A percentile compares a stretch with the other conserved stretches of the same genome.
Evolutionary conservation across 106 monocot species (phyloP).

Genomic region (Triglochin maritima): DNA sequence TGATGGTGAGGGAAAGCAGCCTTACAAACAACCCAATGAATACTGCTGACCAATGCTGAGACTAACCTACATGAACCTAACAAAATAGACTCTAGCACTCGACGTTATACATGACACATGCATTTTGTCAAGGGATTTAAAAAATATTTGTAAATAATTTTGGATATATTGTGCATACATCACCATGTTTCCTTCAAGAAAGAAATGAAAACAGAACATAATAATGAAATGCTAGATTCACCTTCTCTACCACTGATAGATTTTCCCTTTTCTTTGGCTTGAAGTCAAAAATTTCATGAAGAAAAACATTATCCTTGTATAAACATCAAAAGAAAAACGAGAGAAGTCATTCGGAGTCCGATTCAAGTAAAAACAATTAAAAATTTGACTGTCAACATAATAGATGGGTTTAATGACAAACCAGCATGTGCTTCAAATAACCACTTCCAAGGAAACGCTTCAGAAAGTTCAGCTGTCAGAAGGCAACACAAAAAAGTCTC

Average conservation of each 20-base stretch:
- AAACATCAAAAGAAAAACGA: background rate
- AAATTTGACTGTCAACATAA: background rate
- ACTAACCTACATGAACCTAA: too few relatives aligned
- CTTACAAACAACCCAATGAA: too few relatives aligned
- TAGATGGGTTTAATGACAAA: slow-evolving; percentile 7
- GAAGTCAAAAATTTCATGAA: slow-evolving; percentile 78
- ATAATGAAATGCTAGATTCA: slow-evolving; percentile 2
- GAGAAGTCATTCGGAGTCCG: too few relatives aligned
- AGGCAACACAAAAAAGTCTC: background rate
- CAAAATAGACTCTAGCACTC: too few relatives aligned
- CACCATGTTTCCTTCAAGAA: too few relatives aligned
- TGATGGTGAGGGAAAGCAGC: too few relatives aligned
- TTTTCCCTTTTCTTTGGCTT: slow-evolving; percentile 35
- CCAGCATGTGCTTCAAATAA: slow-evolving; percentile 91
- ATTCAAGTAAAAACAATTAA: background rate
- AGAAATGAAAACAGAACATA: too few relatives aligned
- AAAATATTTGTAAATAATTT: too few relatives aligned
- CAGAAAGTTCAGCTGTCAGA: slow-evolving; percentile 75
- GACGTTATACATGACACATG: too few relatives aligned
- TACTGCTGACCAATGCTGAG: too few relatives aligned
- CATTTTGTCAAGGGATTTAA: too few relatives aligned
- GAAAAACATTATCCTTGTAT: slow-evolving; percentile 62
- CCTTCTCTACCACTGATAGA: slow-evolving; percentile 62
- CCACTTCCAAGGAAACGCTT: slow-evolving; percentile 80
- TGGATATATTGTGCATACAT: too few relatives aligned